Evolutionary conservation across 345 rosid species (phyloP), one percentile per base, ranked within the genome.

Genomic region (Viola odorata): DNA sequence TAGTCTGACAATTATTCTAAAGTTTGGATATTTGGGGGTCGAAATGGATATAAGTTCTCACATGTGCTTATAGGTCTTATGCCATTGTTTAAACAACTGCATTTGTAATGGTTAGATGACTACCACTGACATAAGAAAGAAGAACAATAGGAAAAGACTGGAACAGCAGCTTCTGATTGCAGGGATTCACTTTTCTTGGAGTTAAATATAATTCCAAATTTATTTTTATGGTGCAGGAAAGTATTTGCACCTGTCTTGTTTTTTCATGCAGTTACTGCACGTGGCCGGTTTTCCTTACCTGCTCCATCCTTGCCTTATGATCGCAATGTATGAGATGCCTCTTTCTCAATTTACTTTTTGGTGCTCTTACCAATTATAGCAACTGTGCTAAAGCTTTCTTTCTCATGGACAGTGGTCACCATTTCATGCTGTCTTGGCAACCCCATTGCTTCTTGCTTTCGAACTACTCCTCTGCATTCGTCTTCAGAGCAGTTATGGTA

Each of bases 231-330:
- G 39, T 57, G 76, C 83, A 91, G 98, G 98, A 61, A 71, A 63
- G 57, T 83, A 65, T 88, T 86, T 72, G 65, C 84, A 66, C 91
- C 98, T 49, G 68, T 88, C 14, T 86, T 89, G 96, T 47, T 88
- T 51, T 91, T 91, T 82, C 98, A 88, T 73, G 80, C 72, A n/a
- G 88, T 82, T 36, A 84, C 78, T 58, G 88, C 96, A 13, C 87
- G 95, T 37, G 91, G 95, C 63, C 81, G 95, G 77, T 88, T 91
- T 81, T 91, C 98, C 7, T 65, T 91, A 61, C 98, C 98, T 45
- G 95, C 96, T 70, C 98, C 98, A 71, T 65, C 86, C 62, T 58
- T 77, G 85, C 96, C 98, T 77, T 87, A 79, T 63, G 85, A 82
- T 78, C 92, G 92, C 13, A 80, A 80, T 67, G 95, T 86, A 88